Percentiles rank a stretch among this genome's conserved stretches.
Conservation (phyloP, 2,329 filamentous ascomycete species). For the Juglanconis sp. region DNA sequence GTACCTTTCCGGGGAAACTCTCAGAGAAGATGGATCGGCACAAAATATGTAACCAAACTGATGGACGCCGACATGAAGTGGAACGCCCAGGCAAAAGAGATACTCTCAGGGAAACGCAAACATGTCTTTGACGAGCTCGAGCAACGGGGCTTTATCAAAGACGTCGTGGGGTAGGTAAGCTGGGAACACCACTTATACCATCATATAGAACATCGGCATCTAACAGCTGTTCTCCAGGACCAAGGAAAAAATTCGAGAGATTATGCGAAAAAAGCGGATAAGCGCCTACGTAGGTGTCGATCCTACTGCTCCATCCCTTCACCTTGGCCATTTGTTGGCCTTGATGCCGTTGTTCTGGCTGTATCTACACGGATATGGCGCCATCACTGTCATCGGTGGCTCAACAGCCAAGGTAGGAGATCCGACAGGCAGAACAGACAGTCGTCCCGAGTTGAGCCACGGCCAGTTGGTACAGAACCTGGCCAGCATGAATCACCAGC, state of each 20-base stretch:
- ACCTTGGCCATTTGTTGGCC: constrained; percentile 76
- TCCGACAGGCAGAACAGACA: constrained; percentile 66
- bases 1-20: background rate
- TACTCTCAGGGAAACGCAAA: constrained; percentile 46
- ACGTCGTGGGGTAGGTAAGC: constrained; percentile 64
- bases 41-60: constrained; percentile 42
- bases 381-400: constrained; percentile 67
- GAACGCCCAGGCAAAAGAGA: constrained; percentile 43
- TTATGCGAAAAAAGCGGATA: constrained; percentile 64
- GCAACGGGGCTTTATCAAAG: constrained; percentile 70
- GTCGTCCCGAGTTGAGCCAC: constrained; percentile 51
- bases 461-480: constrained; percentile 60
- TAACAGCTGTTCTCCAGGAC: constrained; percentile 13
- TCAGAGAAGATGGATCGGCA: constrained; percentile 35
- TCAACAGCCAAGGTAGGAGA: constrained; percentile 78
- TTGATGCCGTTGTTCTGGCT: constrained; percentile 84
- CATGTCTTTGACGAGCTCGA: constrained; percentile 64
- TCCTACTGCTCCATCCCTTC: constrained; percentile 74
- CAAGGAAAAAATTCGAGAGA: constrained; percentile 50
- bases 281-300: constrained; percentile 80
- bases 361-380: constrained; percentile 70
- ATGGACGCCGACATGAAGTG: constrained; percentile 43
- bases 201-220: background rate
- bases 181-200: background rate
- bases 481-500: constrained; percentile 64